These are phyloP conservation scores for Saturnispora halmiae DNA, from an alignment of 805 yeast species.

Conservation along the genomic window DNA sequence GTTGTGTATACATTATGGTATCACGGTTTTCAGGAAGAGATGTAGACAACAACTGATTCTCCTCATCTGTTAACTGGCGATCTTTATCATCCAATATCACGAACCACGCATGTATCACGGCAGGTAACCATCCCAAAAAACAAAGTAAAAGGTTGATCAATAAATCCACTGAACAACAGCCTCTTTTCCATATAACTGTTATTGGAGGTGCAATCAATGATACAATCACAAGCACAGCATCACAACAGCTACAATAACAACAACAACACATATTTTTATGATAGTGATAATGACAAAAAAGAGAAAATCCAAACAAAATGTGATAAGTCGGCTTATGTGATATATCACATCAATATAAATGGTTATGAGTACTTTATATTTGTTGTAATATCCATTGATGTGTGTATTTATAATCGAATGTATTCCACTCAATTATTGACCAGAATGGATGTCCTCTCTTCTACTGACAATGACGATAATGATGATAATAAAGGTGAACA, in stretches of 20 bases:
- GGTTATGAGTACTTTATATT: background rate
- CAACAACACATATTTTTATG: constrained; percentile 19
- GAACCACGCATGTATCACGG: constrained; percentile 59
- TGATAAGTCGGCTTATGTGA: background rate
- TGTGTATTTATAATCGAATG: too few relatives aligned
- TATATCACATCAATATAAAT: background rate
- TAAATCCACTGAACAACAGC: constrained; percentile 61
- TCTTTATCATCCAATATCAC: constrained; percentile 50
- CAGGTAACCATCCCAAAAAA: constrained; percentile 59
- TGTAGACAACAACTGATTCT: constrained; percentile 22
- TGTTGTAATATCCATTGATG: too few relatives aligned
- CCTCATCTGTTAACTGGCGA: constrained; percentile 19
- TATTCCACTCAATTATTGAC: too few relatives aligned
- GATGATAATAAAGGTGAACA: too few relatives aligned
- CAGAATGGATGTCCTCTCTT: too few relatives aligned
- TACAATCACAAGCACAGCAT: constrained; percentile 56
- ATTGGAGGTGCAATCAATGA: constrained; percentile 72
- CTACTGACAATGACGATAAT: too few relatives aligned
- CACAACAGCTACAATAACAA: constrained; percentile 35
- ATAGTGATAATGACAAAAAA: background rate
- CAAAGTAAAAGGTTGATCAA: constrained; percentile 58
- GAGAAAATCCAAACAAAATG: background rate
- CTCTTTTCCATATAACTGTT: constrained; percentile 67
- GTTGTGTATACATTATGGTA: constrained; percentile 20
- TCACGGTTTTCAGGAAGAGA: constrained; percentile 13